phyloP scores from a whole-genome alignment of 805 yeast species.

The Blastobotrys muscicola region DNA sequence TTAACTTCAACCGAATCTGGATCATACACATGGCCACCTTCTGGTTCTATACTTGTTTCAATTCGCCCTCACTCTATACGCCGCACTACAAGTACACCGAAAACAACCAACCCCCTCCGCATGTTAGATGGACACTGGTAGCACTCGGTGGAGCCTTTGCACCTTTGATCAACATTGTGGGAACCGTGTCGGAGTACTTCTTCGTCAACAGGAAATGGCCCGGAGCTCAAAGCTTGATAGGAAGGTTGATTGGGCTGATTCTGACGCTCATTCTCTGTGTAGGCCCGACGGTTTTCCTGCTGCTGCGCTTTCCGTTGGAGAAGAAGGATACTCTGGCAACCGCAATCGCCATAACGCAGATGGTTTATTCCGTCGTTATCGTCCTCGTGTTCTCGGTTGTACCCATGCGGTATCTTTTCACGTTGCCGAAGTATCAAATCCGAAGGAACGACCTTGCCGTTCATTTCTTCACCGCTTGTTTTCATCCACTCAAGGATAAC shows the following conservation, averaged over 20 bases:
- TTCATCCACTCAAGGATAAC: constrained; percentile 67
- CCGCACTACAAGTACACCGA: constrained; percentile 72
- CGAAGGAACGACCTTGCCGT: constrained; percentile 79
- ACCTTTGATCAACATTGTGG: constrained; percentile 65
- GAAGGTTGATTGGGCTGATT: constrained; percentile 61
- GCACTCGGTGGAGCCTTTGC: constrained; percentile 93
- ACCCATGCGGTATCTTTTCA: constrained; percentile 95
- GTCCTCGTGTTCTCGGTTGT: constrained; percentile 78
- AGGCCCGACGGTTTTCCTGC: constrained; percentile 79
- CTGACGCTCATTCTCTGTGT: constrained; percentile 67
- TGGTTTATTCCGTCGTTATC: constrained; percentile 80
- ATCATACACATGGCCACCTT: constrained; percentile 78
- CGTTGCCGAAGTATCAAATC: constrained; percentile 65
- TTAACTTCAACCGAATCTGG: constrained; percentile 98
- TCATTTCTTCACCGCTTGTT: constrained; percentile 92
- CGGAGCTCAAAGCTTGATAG: constrained; percentile 84
- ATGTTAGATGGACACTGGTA: constrained; percentile 85
- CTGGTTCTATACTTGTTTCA: constrained; percentile 94
- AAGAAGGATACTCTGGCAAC: constrained; percentile 55
- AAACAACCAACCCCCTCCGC: constrained; percentile 81
- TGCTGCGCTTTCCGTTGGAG: constrained; percentile 25
- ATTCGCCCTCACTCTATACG: constrained; percentile 87
- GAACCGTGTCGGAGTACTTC: constrained; percentile 88
- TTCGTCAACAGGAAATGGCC: constrained; percentile 98
- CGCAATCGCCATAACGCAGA: constrained; percentile 75